Base-by-base conservation (phyloP, 345 rosid genomes). In the Erucastrum elatum region DNA sequence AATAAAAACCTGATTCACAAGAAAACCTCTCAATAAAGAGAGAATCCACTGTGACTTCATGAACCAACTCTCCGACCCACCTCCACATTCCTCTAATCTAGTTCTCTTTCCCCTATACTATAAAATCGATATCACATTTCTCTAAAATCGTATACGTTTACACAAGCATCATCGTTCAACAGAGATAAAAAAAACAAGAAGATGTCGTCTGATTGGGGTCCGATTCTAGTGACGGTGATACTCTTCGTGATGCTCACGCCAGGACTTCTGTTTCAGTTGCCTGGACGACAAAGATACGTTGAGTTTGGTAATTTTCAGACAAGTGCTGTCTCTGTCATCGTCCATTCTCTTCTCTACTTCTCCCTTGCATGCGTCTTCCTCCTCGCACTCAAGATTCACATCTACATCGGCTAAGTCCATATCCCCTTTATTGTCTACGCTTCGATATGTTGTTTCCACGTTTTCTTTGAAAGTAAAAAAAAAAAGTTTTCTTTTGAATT, bases 171-270 rank as follows among this genome's bases (percentile, higher is more conserved):
- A 55, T 25, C 55, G 56, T 3, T n/a, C 66, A 77, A 56, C 10
- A 53, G 16, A 39, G 6, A 60, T 9, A 1, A 27, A 29, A n/a
- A 21, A 1, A 13, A n/a, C 2, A 26, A 77, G 3, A 58, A 90
- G 17, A 49, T 13, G 56, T 13, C 87, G 94, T 90, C 91, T 15
- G 97, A 91, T 62, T 90, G 97, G 94, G 97, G 92, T 29, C 94
- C 94, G 0, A 86, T 91, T 6, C 16, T 91, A 62, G 83, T 91
- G 33, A 89, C 91, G 9, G 85, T 88, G 77, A 84, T 88, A 80
- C 87, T 91, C 59, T 91, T 91, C 80, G 87, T 90, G 83, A 61
- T 91, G 80, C 73, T 91, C 3, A 82, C 84, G 17, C 94, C 94
- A 3, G 93, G 97, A 26, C 88, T 91, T 21, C 74, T 91, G 82